A percentile compares a stretch with the other conserved stretches of the same genome.
Evolutionary conservation across 129 eudicot genomes (phyloP).

Genomic region (Artemisia annua): DNA sequence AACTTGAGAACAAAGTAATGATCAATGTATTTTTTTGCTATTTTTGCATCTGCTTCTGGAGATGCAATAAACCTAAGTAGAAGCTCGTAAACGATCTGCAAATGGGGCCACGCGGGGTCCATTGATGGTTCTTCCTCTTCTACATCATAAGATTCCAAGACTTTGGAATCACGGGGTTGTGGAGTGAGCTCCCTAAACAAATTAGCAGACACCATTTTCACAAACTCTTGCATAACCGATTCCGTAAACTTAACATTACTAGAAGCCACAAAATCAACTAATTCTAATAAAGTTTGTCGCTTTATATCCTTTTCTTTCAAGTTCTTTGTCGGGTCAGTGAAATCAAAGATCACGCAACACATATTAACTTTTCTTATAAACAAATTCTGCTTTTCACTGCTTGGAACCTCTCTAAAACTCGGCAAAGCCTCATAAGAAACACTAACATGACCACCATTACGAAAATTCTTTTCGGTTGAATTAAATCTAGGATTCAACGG

Average conservation of each 20-base stretch:
- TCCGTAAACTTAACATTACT: constrained; percentile 61
- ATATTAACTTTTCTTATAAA: constrained; percentile 61
- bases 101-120: constrained; percentile 95
- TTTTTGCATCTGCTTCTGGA: constrained; percentile 74
- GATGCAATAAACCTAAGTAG: constrained; percentile 76
- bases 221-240: constrained; percentile 63
- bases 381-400: constrained; percentile 62
- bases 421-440: constrained; percentile 73
- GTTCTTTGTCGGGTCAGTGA: constrained; percentile 76
- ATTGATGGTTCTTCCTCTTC: constrained; percentile 91
- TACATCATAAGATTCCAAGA: constrained; percentile 58
- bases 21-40: constrained; percentile 66
- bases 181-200: constrained; percentile 63
- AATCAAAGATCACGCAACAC: constrained; percentile 75
- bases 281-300: constrained; percentile 73
- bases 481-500: constrained; percentile 40
- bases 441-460: constrained; percentile 34
- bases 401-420: constrained; percentile 70
- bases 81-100: constrained; percentile 81
- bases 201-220: constrained; percentile 77
- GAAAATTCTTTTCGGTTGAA: constrained; percentile 30
- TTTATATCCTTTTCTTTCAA: constrained; percentile 83
- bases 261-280: constrained; percentile 77
- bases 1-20: constrained; percentile 71
- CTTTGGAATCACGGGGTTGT: constrained; percentile 66